A percentile compares a stretch with the other conserved stretches of the same genome.
These are phyloP conservation scores for Mariannaea elegans DNA, from an alignment of 2,329 filamentous ascomycete genomes.

Conservation along the genomic window DNA sequence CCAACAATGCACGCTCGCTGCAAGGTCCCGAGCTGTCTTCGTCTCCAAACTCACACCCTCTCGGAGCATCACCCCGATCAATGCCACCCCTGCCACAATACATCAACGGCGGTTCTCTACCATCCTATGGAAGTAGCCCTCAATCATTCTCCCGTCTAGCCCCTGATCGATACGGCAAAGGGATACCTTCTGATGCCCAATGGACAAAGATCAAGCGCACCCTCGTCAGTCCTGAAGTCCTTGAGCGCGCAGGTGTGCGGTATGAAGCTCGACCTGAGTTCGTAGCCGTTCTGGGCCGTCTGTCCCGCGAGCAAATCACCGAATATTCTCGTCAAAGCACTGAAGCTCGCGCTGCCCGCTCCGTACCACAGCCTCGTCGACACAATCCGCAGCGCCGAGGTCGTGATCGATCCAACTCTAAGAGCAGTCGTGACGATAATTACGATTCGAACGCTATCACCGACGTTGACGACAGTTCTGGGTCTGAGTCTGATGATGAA, in stretches of 20 bases:
- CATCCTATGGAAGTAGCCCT: slow-evolving; percentile 47
- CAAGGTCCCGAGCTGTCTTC: slow-evolving; percentile 44
- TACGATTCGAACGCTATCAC: slow-evolving; percentile 43
- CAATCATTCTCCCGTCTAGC: slow-evolving; percentile 52
- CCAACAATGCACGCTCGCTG: slow-evolving; percentile 43
- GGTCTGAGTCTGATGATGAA: slow-evolving; percentile 44
- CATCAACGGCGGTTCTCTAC: slow-evolving; percentile 37
- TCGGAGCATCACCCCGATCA: slow-evolving; percentile 52
- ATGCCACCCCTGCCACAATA: slow-evolving; percentile 47
- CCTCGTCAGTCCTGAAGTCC: slow-evolving; percentile 66
- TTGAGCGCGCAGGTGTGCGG: slow-evolving; percentile 63
- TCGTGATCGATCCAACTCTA: slow-evolving; percentile 41
- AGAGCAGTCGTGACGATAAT: slow-evolving; percentile 46
- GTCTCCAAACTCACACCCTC: slow-evolving; percentile 43
- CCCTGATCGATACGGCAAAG: slow-evolving; percentile 65
- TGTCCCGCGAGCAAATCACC: slow-evolving; percentile 61
- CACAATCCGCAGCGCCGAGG: slow-evolving; percentile 21
- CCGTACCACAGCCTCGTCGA: slow-evolving; percentile 15
- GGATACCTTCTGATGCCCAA: slow-evolving; percentile 64
- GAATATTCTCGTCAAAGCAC: slow-evolving; percentile 60
- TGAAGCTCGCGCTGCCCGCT: slow-evolving; percentile 55
- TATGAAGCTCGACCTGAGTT: slow-evolving; percentile 69
- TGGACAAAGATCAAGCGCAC: slow-evolving; percentile 68
- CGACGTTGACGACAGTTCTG: slow-evolving; percentile 45
- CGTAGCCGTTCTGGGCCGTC: slow-evolving; percentile 67